Evolutionary conservation across 331 rosid species (phyloP).

Genomic region (Erythrophleum ivorense): DNA sequence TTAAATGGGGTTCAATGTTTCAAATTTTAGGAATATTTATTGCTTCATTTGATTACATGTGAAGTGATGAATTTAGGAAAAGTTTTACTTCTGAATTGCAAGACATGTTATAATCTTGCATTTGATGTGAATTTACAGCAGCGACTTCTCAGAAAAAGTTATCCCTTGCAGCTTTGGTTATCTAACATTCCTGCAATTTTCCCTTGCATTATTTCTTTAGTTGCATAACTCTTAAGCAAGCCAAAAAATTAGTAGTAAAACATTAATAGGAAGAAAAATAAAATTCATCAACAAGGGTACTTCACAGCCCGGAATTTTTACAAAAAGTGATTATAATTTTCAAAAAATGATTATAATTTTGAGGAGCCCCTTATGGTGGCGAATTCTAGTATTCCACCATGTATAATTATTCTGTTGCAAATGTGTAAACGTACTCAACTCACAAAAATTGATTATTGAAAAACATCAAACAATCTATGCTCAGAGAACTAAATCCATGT

Average conservation of each 20-base stretch:
- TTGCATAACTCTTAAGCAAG: too few relatives aligned
- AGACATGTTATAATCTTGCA: too few relatives aligned
- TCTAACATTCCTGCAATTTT: not conserved
- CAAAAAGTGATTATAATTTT: not conserved
- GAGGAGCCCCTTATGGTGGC: too few relatives aligned
- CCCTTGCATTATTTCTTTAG: too few relatives aligned
- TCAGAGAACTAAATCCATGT: not conserved
- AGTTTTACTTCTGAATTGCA: not conserved
- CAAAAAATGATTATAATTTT: not conserved
- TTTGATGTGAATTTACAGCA: not conserved
- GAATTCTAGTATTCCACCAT: too few relatives aligned
- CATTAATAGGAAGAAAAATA: not conserved
- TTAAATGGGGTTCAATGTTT: not conserved
- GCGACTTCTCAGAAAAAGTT: not conserved
- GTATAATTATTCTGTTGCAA: too few relatives aligned
- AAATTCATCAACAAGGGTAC: not conserved
- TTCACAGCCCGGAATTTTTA: not conserved
- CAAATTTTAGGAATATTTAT: slow-evolving; percentile 1
- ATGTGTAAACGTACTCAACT: not conserved
- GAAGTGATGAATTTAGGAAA: not conserved
- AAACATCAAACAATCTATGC: not conserved
- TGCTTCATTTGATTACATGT: slow-evolving; percentile 8
- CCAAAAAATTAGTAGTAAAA: not conserved
- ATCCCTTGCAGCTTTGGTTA: not conserved
- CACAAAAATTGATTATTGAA: not conserved